Evolutionary conservation across 345 rosid species (phyloP).

Genomic region (Cochlearia excelsa): DNA sequence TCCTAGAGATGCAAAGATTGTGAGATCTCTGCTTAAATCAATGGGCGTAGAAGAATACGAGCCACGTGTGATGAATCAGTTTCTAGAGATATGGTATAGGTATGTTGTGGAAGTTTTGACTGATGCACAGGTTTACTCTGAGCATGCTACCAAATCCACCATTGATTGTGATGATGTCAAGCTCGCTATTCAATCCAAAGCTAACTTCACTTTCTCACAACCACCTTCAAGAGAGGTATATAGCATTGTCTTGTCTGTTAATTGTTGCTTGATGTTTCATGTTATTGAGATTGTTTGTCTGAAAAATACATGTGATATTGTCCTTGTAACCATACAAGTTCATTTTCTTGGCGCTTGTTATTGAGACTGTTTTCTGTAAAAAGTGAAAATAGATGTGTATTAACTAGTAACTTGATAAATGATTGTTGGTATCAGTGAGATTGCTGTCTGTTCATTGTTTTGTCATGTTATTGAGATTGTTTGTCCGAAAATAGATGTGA

Average conservation of each 20-base stretch:
- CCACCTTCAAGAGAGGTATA: constrained; percentile 93
- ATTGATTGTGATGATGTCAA: constrained; percentile 85
- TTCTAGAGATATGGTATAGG: constrained; percentile 88
- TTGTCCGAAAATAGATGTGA: no score
- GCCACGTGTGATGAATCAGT: constrained; percentile 83
- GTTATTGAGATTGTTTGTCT: no score
- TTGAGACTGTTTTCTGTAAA: no score
- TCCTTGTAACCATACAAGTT: no score
- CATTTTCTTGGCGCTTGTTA: no score
- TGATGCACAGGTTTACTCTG: constrained; percentile 86
- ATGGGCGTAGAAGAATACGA: neutral
- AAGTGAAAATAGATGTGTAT: no score
- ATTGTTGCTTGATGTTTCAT: neutral
- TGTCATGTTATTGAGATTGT: no score
- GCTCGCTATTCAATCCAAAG: constrained; percentile 88
- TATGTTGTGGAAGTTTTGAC: constrained; percentile 76
- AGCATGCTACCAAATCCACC: constrained; percentile 78
- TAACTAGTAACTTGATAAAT: no score
- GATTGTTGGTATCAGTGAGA: no score
- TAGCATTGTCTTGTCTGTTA: neutral
- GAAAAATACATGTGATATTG: no score
- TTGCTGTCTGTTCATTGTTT: no score
- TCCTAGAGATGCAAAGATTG: constrained; percentile 76
- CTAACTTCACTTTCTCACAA: constrained; percentile 85
- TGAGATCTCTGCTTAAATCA: constrained; percentile 27